phyloP scores from a whole-genome alignment of 2,329 filamentous ascomycete species.

The Xylariaceae sp. region DNA sequence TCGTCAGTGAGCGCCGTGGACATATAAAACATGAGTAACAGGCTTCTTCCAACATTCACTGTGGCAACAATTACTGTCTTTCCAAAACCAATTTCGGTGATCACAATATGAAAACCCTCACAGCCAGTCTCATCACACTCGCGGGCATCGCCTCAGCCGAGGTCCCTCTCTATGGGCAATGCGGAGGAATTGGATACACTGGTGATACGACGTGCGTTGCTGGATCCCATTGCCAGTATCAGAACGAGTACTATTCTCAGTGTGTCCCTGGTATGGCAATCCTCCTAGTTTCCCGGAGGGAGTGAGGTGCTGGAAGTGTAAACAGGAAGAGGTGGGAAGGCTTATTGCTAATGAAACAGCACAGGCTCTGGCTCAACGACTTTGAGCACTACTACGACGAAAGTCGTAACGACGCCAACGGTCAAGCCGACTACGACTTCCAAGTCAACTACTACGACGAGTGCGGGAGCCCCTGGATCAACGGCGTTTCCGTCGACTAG shows the following conservation, averaged over 20 bases:
- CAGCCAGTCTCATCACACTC: conserved; percentile 22
- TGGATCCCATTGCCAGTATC: conserved; percentile 28
- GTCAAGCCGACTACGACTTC: neutral
- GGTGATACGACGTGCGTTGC: conserved; percentile 31
- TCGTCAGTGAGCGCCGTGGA: too few species aligned
- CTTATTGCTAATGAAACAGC: conserved; percentile 1
- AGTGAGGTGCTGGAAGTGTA: neutral
- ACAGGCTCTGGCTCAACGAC: conserved; percentile 13
- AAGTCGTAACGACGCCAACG: conserved; percentile 1
- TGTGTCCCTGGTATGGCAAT: conserved; percentile 28
- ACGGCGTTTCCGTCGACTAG: conserved; percentile 12
- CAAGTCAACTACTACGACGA: conserved; percentile 2
- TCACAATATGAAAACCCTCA: conserved; percentile 25
- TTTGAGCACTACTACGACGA: conserved; percentile 14
- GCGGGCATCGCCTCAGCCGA: conserved; percentile 22
- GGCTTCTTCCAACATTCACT: neutral
- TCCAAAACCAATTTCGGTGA: neutral
- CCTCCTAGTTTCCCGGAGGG: neutral
- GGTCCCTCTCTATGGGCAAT: conserved; percentile 31
- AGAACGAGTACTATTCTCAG: conserved; percentile 35
- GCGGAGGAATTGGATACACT: conserved; percentile 33
- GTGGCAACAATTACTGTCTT: neutral
- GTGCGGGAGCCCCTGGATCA: neutral
- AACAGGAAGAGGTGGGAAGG: neutral
- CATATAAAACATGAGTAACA: conserved; percentile 2